These are phyloP conservation scores for Fomitopsis schrenkii DNA, from an alignment of 1,284 basidiomycete species.

Conservation along the genomic window DNA sequence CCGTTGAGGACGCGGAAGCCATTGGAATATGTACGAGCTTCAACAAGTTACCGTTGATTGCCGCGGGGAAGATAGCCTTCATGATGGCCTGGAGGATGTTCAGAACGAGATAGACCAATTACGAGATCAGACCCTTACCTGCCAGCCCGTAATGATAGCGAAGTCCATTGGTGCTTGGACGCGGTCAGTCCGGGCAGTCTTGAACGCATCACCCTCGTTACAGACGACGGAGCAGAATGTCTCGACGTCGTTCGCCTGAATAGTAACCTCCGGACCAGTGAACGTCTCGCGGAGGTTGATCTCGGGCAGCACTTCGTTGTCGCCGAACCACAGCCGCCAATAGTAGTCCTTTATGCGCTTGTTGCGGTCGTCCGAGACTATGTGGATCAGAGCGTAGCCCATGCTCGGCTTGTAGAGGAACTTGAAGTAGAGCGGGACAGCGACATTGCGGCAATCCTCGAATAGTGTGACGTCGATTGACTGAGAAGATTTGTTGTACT, in stretches of 20 bases:
- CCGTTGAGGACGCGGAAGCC: constrained; percentile 89
- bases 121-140: constrained; percentile 48
- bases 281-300: constrained; percentile 79
- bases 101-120: constrained; percentile 3
- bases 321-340: constrained; percentile 96
- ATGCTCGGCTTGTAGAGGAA: constrained; percentile 88
- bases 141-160: constrained; percentile 97
- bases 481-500: constrained; percentile 50
- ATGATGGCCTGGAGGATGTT: constrained; percentile 74
- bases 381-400: constrained; percentile 93
- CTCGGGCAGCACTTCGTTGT: constrained; percentile 68
- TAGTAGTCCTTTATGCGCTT: constrained; percentile 93
- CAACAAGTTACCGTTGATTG: constrained; percentile 90
- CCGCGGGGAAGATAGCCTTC: constrained; percentile 89
- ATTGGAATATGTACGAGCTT: constrained; percentile 97
- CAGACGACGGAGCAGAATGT: constrained; percentile 92
- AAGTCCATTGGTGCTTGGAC: constrained; percentile 97
- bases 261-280: constrained; percentile 78
- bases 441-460: constrained; percentile 78
- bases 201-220: constrained; percentile 90
- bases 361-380: constrained; percentile 84
- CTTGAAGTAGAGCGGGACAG: constrained; percentile 79
- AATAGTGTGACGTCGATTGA: constrained; percentile 76
- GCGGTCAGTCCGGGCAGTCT: constrained; percentile 63
- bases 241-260: constrained; percentile 76